Evolutionary conservation across 495 filamentous ascomycete genomes (phyloP).

Genomic region (Aspergillus carlsbadensis): DNA sequence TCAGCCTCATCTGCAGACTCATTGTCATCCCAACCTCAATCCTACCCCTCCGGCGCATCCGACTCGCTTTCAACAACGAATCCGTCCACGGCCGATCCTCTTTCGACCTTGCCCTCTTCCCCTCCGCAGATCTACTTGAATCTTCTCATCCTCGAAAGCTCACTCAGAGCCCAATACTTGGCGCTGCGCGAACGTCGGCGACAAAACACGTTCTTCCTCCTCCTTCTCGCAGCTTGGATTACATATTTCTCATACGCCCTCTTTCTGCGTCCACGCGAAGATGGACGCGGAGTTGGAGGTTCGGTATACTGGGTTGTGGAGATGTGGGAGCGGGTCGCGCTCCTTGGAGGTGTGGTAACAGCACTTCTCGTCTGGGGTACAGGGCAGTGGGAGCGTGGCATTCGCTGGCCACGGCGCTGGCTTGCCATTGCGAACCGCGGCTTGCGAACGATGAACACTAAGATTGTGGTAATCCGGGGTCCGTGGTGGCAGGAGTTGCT

Average conservation of each 20-base stretch:
- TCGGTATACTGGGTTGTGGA: constrained; percentile 95
- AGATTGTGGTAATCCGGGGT: constrained; percentile 83
- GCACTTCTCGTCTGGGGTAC: constrained; percentile 85
- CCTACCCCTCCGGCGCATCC: constrained; percentile 27
- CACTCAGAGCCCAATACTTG: constrained; percentile 88
- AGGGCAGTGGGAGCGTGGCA: constrained; percentile 90
- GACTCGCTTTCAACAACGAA: constrained; percentile 37
- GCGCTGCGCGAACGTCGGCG: constrained; percentile 82
- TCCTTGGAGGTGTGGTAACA: constrained; percentile 83
- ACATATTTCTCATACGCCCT: constrained; percentile 80
- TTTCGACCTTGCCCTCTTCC: constrained; percentile 79
- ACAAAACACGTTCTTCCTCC: constrained; percentile 93
- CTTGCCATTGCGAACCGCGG: constrained; percentile 85
- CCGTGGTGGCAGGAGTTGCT: constrained; percentile 78
- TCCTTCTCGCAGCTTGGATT: constrained; percentile 75
- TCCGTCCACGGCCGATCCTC: constrained; percentile 62
- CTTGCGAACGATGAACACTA: constrained; percentile 87
- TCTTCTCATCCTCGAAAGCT: constrained; percentile 93
- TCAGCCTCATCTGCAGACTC: constrained; percentile 39
- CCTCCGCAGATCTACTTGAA: constrained; percentile 99
- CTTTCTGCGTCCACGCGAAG: constrained; percentile 85
- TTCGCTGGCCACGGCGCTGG: constrained; percentile 93
- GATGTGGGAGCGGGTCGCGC: constrained; percentile 79
- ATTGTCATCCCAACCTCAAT: constrained; percentile 33
- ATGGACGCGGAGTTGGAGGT: constrained; percentile 86